Base-by-base conservation (phyloP, 192 early-diverging fungal species). In the Linnemannia exigua region DNA sequence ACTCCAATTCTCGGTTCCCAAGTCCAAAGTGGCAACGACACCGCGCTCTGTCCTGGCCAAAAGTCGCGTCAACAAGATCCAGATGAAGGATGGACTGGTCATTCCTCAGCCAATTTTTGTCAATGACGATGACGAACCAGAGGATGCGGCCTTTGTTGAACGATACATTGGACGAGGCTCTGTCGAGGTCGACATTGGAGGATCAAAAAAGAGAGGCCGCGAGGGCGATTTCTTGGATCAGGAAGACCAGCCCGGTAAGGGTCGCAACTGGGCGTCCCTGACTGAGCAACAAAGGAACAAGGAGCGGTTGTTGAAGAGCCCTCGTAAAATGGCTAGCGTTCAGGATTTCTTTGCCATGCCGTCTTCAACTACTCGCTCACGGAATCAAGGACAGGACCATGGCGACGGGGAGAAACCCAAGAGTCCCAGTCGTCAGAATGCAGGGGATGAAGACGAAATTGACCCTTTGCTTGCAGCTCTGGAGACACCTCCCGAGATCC, bases 311-410 rank as follows among this genome's bases (percentile, higher is more conserved):
- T 37, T 85, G 17, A 70, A 69, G 33, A 85, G 82, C 52, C 82
- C 82, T 15, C 82, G 82, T n/a, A 85, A 85, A 50, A 85, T 79
- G 74, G 77, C 77, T 11, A 85, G 77, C 36, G 77, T 85, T 16
- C 72, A 85, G 16, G 82, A 79, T 25, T 79, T 85, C 76, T 79
- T 85, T 61, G 67, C 72, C 7, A 36, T 68, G 19, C n/a, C 47
- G 22, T 22, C 61, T 8, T 36, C 58, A 15, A n/a, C 67, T 35
- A 22, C 46, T 52, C 44, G 35, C 4, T 63, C 58, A 11, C 58
- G 14, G 58, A 51, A 61, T 4, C 66, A 77, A 46, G 33, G 36
- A 7, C 61, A 79, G 22, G 54, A 67, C 17, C 66, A 37, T 12
- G 35, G 38, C 12, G 54, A 77, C 16, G 58, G 28, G 5, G 75